Base-by-base conservation (phyloP, 495 filamentous ascomycete species). In the Trichocladium antarcticum region DNA sequence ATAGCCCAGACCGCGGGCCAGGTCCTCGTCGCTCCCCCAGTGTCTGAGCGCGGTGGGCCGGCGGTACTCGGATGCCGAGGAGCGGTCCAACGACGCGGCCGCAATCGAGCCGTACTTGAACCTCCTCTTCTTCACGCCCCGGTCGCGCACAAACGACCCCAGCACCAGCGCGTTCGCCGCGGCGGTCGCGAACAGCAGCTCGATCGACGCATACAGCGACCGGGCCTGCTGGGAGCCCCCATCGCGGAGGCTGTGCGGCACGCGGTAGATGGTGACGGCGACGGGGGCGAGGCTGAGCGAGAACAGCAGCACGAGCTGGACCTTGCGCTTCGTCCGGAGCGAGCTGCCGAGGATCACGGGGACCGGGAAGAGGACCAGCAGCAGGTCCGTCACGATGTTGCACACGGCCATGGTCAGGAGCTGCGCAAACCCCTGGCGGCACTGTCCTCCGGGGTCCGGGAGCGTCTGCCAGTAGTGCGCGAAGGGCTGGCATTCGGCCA, bases 401-500 rank as follows among this genome's bases (percentile, higher is more conserved):
- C 83, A 83, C 16, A 77, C 74, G 3, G 84, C 89, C 85, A 94
- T 92, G 9, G 85, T 88, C 50, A 94, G 68, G 21, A 97, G 77
- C 54, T 96, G 86, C 28, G 78, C 82, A 58, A 84, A 90, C 21
- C 85, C 88, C 59, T 82, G 77, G 22, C 92, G 81, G 67, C 92
- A 98, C 53, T 75, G 72, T 11, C 84, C 79, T 20, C 87, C 88
- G 16, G 92, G 89, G 59, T 95, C 87, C 7, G 92, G 92, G 17
- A 80, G 65, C 6, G 96, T 87, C 63, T 95, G 89, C 88, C 87
- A 96, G 69, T 94, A 90, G 61, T 88, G 79, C 45, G 63, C 40
- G 55, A 94, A 85, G 15, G 92, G 89, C 28, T 80, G 81, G 62
- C 92, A 98, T 69, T 96, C 90, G 35, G 75, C 73, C 24, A 98